Base-by-base conservation (phyloP, 108 stramenopile genomes). In the Seminavis robusta region DNA sequence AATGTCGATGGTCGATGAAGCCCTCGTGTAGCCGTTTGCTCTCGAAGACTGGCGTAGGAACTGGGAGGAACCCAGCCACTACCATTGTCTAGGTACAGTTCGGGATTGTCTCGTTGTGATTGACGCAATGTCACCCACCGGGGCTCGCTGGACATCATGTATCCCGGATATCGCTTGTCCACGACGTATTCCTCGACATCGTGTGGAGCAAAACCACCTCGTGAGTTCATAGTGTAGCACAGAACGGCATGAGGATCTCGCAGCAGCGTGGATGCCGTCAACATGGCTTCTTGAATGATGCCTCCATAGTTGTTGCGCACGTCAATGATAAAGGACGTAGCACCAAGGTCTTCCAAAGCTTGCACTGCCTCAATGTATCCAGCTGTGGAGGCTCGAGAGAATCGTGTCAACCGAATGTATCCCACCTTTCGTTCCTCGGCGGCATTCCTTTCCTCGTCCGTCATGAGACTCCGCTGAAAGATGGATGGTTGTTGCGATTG, bases 281-380 rank as follows among this genome's bases (percentile, higher is more conserved):
- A 52, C 83, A 90, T 82, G 29, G 89, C 84, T 59, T 90, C 89
- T 61, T 90, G 89, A 56, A 90, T 79, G 42, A 84, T 69, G 17
- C 90, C 90, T 37, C 89, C 89, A 33, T 90, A 90, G 37, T 85
- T 85, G 70, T 90, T 90, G 38, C 89, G 59, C 9, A 90, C 41
- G 62, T 90, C 89, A 29, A 90, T 71, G 3, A 90, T 82, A 48
- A 84, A 90, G n/a, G 83, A 81, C 44, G 77, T 41, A 8, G 84
- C 89, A 4, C 80, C 89, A n/a, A 64, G 75, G 16, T 65, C 71
- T 60, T 90, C 89, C 32, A 90, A 55, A 9, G 27, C 55, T 25
- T 67, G 59, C 10, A 86, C 67, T 27, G 89, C 89, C 34, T 84
- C 37, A 1, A 84, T 48, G 53, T 72, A 86, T 8, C 80, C 84